Percentiles rank a stretch among this genome's conserved stretches.
phyloP scores from a whole-genome alignment of 139 green algal genomes.

The Pseudopediastrum boryanum region DNA sequence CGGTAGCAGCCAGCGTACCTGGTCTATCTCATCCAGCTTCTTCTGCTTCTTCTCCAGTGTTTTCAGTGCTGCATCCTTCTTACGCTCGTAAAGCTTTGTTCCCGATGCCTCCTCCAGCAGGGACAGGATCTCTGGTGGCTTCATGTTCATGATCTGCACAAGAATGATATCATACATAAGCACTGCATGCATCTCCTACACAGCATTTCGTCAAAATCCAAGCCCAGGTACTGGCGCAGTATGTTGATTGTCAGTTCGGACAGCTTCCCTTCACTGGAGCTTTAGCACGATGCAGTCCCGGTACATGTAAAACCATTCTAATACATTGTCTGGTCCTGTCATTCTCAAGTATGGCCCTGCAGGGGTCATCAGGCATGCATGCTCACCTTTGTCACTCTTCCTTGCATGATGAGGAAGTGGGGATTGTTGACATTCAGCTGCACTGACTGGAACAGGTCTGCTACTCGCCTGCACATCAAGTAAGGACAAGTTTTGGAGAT shows the following conservation, averaged over 20 bases:
- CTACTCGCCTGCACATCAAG: constrained; percentile 77
- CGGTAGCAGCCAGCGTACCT: no score
- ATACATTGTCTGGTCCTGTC: no score
- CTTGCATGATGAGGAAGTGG: constrained; percentile 99
- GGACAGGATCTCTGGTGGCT: constrained; percentile 94
- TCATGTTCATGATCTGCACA: constrained; percentile 99
- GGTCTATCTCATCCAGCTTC: constrained; percentile 96
- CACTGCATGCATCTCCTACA: no score
- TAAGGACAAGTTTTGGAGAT: background rate
- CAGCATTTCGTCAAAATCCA: no score
- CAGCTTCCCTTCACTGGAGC: no score
- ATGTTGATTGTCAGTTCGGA: no score
- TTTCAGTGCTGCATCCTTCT: constrained; percentile 88
- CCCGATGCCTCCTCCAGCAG: constrained; percentile 97
- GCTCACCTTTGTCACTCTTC: constrained; percentile 91
- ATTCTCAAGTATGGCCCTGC: no score
- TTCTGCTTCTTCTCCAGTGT: constrained; percentile 97
- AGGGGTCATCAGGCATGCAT: background rate
- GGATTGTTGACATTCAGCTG: constrained; percentile 99
- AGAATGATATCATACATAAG: no score
- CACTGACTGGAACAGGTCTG: constrained; percentile 98
- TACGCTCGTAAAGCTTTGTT: constrained; percentile 99
- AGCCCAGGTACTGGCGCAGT: no score
- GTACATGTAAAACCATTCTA: no score
- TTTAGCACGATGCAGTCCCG: no score